Conservation (phyloP, 2,329 filamentous ascomycete species). For the Dothideomycetes sp. region DNA sequence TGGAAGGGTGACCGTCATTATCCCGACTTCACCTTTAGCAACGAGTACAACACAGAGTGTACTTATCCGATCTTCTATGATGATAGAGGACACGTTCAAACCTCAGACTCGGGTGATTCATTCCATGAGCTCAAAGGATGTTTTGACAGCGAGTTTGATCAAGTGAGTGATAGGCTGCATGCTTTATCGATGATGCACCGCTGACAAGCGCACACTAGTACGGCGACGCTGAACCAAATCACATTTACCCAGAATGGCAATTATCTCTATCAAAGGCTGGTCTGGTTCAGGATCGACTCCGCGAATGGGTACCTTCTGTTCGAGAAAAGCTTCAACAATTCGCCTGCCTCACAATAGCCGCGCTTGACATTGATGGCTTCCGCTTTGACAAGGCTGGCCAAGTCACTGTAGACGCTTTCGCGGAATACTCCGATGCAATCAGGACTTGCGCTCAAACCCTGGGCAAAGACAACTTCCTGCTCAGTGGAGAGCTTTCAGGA, state of each 20-base stretch:
- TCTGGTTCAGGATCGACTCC: slow-evolving; percentile 54
- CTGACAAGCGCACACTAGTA: slow-evolving; percentile 30
- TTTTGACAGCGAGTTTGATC: no score
- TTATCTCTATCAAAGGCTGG: slow-evolving; percentile 56
- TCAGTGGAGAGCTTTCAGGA: slow-evolving; percentile 53
- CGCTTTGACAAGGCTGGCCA: slow-evolving; percentile 57
- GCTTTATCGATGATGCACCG: slow-evolving; percentile 6
- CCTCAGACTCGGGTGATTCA: no score
- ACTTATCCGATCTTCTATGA: slow-evolving; percentile 52
- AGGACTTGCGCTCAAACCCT: slow-evolving; percentile 45
- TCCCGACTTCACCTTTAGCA: slow-evolving; percentile 45
- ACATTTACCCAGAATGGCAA: slow-evolving; percentile 52
- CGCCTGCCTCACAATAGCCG: slow-evolving; percentile 51
- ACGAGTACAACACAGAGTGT: slow-evolving; percentile 37
- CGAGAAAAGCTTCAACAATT: slow-evolving; percentile 47
- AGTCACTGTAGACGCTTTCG: slow-evolving; percentile 50
- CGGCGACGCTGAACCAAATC: slow-evolving; percentile 53
- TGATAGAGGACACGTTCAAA: slow-evolving; percentile 44
- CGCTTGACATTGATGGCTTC: slow-evolving; percentile 56
- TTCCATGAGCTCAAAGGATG: no score
- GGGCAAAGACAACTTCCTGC: slow-evolving; percentile 53
- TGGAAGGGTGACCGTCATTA: slow-evolving; percentile 48
- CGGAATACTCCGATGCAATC: slow-evolving; percentile 45
- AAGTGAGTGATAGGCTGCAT: slow-evolving; percentile 16
- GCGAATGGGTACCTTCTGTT: slow-evolving; percentile 52